Evolutionary conservation across 495 filamentous ascomycete species (phyloP), one percentile per base, ranked within the genome.

Genomic region (Trichoderma virens): DNA sequence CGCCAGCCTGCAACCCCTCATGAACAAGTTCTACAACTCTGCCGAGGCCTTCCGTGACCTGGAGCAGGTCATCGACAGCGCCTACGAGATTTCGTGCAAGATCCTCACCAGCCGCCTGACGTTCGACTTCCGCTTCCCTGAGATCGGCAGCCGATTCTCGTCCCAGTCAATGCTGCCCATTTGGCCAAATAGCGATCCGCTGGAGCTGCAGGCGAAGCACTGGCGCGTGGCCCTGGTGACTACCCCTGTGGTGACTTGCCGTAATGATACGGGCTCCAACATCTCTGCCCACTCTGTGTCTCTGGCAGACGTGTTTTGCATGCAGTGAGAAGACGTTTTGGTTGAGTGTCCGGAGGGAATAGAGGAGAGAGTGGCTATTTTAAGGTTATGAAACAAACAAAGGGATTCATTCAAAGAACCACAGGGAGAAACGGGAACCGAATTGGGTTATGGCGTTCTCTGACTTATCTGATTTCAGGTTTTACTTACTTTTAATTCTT

Each of bases 281-380:
- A 60, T 65, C 27, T 65, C 63, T 23, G 63, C 54, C 8, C 54
- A 59, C 18, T 65, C 63, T 18, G 63, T 65, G 2, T 39, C 61
- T 18, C 61, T 62, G 61, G 61, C 61, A n/a, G 61, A 62, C 47
- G 61, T 62, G 25, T 41, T 62, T 30, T 62, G 61, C 61, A 62
- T 62, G 61, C 61, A 62, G 23, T 62, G 61, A 62, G 18, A 18
- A 43, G 39, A 20, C 6, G n/a, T 7, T 20, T 0, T 20, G 18
- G 43, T n/a, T 23, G 5, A 23, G 20, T 20, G 16, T 43, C 11
- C 13, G 39, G 39, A 43, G 18, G 16, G 18, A 43, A 18, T 43
- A 14, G n/a, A 45, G 18, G 16, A 20, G 41, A 20, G 14, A 6
- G 14, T 18, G 41, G 14, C 3, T 18, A 5, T 3, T 20, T 38